phyloP scores from a whole-genome alignment of 257 asterid genomes.

The Scutellaria barbata region DNA sequence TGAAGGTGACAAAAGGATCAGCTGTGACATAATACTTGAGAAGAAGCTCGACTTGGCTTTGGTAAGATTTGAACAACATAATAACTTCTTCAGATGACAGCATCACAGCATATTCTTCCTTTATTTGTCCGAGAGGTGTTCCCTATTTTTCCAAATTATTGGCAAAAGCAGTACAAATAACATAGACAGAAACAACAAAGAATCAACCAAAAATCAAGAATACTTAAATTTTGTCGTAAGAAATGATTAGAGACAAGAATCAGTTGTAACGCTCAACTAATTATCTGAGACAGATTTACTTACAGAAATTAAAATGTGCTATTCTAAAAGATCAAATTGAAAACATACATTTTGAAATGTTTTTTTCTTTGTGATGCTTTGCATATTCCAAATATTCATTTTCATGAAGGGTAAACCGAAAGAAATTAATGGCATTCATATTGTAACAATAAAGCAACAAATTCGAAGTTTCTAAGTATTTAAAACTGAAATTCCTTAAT shows the following conservation, averaged over 20 bases:
- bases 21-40: conserved; percentile 53
- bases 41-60: conserved; percentile 56
- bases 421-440: no score
- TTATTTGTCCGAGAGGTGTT: neutral
- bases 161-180: neutral
- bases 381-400: no score
- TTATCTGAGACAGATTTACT: neutral
- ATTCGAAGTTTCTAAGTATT: no score
- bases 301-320: no score
- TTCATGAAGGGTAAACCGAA: no score
- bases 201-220: neutral
- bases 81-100: conserved; percentile 42
- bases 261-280: no score
- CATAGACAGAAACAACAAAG: neutral
- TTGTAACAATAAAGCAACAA: neutral
- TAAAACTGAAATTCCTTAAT: conserved; percentile 4
- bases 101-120: neutral
- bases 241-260: no score
- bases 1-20: conserved; percentile 47
- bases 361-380: neutral
- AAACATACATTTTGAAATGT: neutral
- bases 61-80: conserved; percentile 55
- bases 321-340: neutral
- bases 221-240: no score
- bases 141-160: neutral